phyloP scores from a whole-genome alignment of 495 filamentous ascomycete genomes.

The Recurvomyces mirabilis region DNA sequence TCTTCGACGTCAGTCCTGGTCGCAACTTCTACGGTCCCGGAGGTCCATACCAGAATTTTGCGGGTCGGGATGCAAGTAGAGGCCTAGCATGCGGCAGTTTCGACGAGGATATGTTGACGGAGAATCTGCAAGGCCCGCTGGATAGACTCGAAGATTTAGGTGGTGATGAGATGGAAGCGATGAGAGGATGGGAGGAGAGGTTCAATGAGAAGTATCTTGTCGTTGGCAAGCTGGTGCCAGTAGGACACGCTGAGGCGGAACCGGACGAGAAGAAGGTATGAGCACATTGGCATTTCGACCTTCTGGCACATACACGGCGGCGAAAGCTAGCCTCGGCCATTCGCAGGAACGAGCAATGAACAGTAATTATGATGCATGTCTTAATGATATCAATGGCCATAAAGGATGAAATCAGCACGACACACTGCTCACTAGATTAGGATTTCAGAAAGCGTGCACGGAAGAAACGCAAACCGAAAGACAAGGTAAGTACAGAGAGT shows the following conservation, averaged over 20 bases:
- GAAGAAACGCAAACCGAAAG: no score
- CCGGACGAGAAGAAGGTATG: constrained; percentile 19
- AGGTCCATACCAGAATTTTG: constrained; percentile 88
- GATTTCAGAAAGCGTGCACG: no score
- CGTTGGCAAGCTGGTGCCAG: constrained; percentile 78
- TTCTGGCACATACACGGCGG: no score
- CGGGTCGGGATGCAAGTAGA: constrained; percentile 83
- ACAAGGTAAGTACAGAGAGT: no score
- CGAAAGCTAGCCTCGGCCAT: no score
- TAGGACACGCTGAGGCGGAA: constrained; percentile 47
- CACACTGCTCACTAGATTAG: no score
- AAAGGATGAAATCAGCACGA: no score
- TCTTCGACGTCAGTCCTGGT: constrained; percentile 80
- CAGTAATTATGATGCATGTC: no score
- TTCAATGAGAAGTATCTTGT: constrained; percentile 91
- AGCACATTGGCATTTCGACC: no score
- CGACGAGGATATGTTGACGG: constrained; percentile 91
- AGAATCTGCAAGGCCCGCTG: constrained; percentile 75
- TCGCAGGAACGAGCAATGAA: no score
- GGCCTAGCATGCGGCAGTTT: constrained; percentile 88
- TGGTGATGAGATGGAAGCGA: constrained; percentile 65
- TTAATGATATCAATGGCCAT: no score
- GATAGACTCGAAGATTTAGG: constrained; percentile 69
- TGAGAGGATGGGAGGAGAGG: constrained; percentile 83
- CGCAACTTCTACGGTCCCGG: constrained; percentile 89